phyloP scores from a whole-genome alignment of 2,329 filamentous ascomycete genomes.

The Penicillium hordei region DNA sequence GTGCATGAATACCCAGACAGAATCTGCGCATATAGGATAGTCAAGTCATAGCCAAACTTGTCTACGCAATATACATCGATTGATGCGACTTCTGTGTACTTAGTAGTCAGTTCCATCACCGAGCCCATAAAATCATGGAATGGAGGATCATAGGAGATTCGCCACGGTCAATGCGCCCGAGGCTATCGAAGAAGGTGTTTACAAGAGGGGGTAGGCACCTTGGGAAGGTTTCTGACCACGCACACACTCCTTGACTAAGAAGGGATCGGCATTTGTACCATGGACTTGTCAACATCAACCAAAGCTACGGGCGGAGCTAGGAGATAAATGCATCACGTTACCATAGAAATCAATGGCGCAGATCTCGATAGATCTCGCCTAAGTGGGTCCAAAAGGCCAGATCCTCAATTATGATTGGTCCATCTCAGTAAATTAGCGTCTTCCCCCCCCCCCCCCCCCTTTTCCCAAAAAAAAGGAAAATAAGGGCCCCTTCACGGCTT shows the following conservation, averaged over 20 bases:
- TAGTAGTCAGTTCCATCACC: not conserved
- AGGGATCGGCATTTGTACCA: not conserved
- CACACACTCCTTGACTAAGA: not conserved
- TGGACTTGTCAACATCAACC: not conserved
- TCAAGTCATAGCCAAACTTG: not conserved
- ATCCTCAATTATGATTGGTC: slow-evolving; percentile 1
- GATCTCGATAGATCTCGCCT: slow-evolving; percentile 7
- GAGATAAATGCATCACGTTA: not conserved
- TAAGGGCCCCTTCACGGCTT: not conserved
- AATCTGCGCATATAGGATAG: not conserved
- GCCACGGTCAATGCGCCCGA: not conserved
- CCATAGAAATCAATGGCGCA: not conserved
- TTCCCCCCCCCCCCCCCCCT: no score
- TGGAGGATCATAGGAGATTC: not conserved
- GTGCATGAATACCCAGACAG: slow-evolving; percentile 4
- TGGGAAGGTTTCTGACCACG: not conserved
- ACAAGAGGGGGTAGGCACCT: not conserved
- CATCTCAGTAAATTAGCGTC: not conserved
- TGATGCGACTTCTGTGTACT: not conserved
- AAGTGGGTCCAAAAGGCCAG: not conserved
- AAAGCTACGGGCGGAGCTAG: not conserved
- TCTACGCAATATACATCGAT: not conserved
- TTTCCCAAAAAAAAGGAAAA: not conserved
- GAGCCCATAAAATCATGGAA: not conserved
- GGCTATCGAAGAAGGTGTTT: not conserved